Evolutionary conservation across 306 rosid species (phyloP), one percentile per base, ranked within the genome.

Genomic region (Canavalia gladiata): DNA sequence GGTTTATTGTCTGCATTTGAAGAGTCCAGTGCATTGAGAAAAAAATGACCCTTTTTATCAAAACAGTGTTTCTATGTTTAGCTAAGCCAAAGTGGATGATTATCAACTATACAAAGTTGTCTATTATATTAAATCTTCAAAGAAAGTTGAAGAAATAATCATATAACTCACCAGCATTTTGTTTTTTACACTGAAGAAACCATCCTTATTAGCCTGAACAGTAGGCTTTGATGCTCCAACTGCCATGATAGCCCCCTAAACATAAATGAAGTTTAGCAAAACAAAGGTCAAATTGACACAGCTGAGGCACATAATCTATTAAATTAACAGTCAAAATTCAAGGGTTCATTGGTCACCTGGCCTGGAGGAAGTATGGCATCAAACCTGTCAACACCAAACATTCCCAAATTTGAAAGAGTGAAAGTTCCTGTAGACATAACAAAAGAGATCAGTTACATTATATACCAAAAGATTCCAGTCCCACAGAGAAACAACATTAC

Each of bases 281-380:
- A n/a, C 43, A 6, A 45, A 51, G 60, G 28, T 39, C 59, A 51
- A n/a, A 39, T 13, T 59, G 33, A 54, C 12, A 42, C 42, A 74
- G 74, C 84, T 42, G 45, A 50, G 18, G 67, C 75, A 31, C 68
- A 60, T 1, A 39, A 71, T 52, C 69, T 45, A 57, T 37, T 1
- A 51, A 52, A 39, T 63, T 35, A 39, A 46, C 65, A 6, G 11
- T 42, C n/a, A 10, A 74, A 74, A 68, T 37, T 33, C 68, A 42
- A 0, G 2, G 72, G 39, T 2, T 60, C 80, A 73, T 72, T 30
- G 74, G 87, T 67, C 76, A 90, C 96, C 90, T 93, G 97, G 83
- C 97, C 96, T 0, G 97, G 97, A 65, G 97, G 97, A 77, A 93
- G 96, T 79, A 93, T 93, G 79, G 97, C 97, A 87, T 93, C 97